Base-by-base conservation (phyloP, 257 asterid genomes). In the Nicotiana tabacum region DNA sequence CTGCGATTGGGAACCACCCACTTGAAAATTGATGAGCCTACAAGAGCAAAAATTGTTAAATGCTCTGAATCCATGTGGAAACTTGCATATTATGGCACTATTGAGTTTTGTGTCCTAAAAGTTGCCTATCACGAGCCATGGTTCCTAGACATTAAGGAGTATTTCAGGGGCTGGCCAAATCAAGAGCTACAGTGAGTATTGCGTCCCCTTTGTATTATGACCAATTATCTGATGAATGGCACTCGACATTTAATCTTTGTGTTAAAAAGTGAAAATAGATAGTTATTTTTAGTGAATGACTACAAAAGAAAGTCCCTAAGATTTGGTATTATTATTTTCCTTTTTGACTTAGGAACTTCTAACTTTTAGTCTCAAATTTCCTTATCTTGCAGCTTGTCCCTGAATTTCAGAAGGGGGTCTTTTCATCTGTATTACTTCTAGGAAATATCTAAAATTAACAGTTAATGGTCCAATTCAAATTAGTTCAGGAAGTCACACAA, bases 41-140 rank as follows among this genome's bases (percentile, higher is more conserved):
- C 91, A 43, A 91, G 83, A 85, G 85, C 89, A 81, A 96, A 96
- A 84, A 84, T 96, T 43, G 88, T 79, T 39, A 96, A 96, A 90
- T 89, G 93, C 88, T 90, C 98, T 18, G 99, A 96, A 90, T 96
- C 99, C 82, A 86, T 96, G 98, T 96, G 99, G 99, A 96, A 96
- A 84, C 86, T 94, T 55, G 84, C 93, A 18, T 94, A 94, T 89
- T 96, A 94, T 89, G 95, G 90, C 67, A 83, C 90, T 72, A 85
- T 89, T 81, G 98, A 96, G 87, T 86, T 82, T 81, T 94, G 89
- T 64, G 88, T 91, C 76, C 78, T 95, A 88, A 90, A 85, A 74
- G 72, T 85, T 78, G 85, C 83, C 79, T 89, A 89, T 83, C 77
- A 83, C 74, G 94, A 90, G 85, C 92, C 98, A 70, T 94, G 98